Evolutionary conservation across 1,139 yeast species (phyloP).

Genomic region (Magnusiomyces suaveolens): DNA sequence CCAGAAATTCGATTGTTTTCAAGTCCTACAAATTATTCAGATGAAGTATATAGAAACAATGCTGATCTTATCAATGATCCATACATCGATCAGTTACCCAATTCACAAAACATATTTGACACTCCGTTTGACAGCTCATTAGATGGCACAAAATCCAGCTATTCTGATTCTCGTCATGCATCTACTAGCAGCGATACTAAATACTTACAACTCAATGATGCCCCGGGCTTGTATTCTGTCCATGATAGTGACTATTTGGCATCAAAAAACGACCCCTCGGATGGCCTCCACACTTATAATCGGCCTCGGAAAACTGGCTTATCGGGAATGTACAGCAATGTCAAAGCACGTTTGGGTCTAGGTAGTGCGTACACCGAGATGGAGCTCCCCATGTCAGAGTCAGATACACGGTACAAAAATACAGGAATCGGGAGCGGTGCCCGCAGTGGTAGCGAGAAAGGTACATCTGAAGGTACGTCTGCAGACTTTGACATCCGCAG

Average conservation of each 20-base stretch:
- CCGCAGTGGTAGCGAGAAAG: slow-evolving; percentile 16
- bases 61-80: slow-evolving; percentile 3
- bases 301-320: slow-evolving; percentile 18
- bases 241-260: slow-evolving; percentile 13
- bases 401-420: slow-evolving; percentile 9
- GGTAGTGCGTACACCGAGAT: slow-evolving; percentile 27
- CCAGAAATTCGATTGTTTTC: too few species aligned
- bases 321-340: slow-evolving; percentile 24
- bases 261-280: background rate
- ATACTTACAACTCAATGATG: background rate
- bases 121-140: slow-evolving; percentile 13
- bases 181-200: background rate
- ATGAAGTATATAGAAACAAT: too few species aligned
- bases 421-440: slow-evolving; percentile 15
- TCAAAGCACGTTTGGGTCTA: slow-evolving; percentile 27
- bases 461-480: slow-evolving; percentile 6
- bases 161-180: slow-evolving; percentile 4
- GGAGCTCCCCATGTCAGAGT: slow-evolving; percentile 30
- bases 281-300: slow-evolving; percentile 10
- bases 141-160: slow-evolving; percentile 3
- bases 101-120: slow-evolving; percentile 7
- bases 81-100: slow-evolving; percentile 4
- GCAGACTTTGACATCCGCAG: slow-evolving; percentile 51
- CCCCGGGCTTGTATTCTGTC: slow-evolving; percentile 5
- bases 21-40: too few species aligned